Percentiles rank a stretch among this genome's conserved stretches.
These are phyloP conservation scores for Pseudocercospora fuligena DNA, from an alignment of 2,329 filamentous ascomycete species.

Conservation along the genomic window DNA sequence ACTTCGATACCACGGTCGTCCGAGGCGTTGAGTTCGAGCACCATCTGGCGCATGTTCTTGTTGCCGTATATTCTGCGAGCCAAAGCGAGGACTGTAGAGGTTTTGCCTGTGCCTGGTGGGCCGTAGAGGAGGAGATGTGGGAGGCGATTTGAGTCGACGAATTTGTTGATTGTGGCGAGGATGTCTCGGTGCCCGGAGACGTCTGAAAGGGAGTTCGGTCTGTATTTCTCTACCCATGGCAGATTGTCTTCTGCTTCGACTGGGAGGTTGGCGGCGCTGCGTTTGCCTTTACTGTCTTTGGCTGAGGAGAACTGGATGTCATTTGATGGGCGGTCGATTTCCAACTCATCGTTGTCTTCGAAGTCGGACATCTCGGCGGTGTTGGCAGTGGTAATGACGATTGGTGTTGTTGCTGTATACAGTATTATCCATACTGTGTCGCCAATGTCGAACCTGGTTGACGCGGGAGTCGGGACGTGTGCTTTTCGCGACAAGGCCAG, in stretches of 20 bases:
- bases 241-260: conserved; percentile 92
- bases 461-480: background rate
- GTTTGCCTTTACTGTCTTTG: conserved; percentile 78
- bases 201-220: conserved; percentile 84
- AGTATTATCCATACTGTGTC: background rate
- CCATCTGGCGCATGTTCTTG: conserved; percentile 96
- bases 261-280: conserved; percentile 88
- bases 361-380: conserved; percentile 56
- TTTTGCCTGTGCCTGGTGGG: conserved; percentile 95
- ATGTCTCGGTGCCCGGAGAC: conserved; percentile 98
- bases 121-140: conserved; percentile 97
- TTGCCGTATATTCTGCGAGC: conserved; percentile 89
- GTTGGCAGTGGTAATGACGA: background rate
- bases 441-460: background rate
- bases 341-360: conserved; percentile 68
- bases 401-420: background rate
- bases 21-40: conserved; percentile 94
- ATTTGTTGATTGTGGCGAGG: conserved; percentile 95
- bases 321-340: conserved; percentile 61
- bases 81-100: conserved; percentile 91
- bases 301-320: conserved; percentile 74
- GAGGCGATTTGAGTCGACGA: conserved; percentile 89
- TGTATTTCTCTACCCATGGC: conserved; percentile 98
- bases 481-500: background rate
- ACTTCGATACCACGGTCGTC: conserved; percentile 98